Percentiles rank a stretch among this genome's conserved stretches.
Evolutionary conservation across 257 asterid species (phyloP).

Genomic region (Solanum neorickii): DNA sequence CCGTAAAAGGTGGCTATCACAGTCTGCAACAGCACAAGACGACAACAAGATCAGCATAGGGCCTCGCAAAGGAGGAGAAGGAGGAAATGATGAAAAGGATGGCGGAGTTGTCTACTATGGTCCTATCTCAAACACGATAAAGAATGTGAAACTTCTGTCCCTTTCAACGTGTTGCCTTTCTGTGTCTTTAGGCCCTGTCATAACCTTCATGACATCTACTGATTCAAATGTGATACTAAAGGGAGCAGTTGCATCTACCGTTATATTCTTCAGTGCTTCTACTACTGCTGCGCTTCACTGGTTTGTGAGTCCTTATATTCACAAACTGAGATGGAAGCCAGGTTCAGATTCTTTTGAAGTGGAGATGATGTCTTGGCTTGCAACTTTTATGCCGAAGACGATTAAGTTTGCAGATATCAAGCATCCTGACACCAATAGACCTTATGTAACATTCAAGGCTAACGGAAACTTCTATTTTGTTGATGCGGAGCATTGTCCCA

Average conservation of each 20-base stretch:
- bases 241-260: slow-evolving; percentile 90
- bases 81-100: slow-evolving; percentile 34
- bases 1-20: slow-evolving; percentile 43
- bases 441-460: slow-evolving; percentile 81
- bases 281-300: slow-evolving; percentile 90
- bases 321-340: slow-evolving; percentile 87
- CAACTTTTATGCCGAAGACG: slow-evolving; percentile 46
- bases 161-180: slow-evolving; percentile 96
- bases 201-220: slow-evolving; percentile 89
- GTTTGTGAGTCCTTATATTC: slow-evolving; percentile 93
- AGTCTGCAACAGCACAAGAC: slow-evolving; percentile 31
- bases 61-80: slow-evolving; percentile 38
- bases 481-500: slow-evolving; percentile 74
- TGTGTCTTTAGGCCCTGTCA: slow-evolving; percentile 79
- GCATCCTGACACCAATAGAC: slow-evolving; percentile 66
- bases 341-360: slow-evolving; percentile 93
- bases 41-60: slow-evolving; percentile 51
- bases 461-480: slow-evolving; percentile 56
- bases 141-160: slow-evolving; percentile 90
- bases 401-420: slow-evolving; percentile 80
- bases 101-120: slow-evolving; percentile 57
- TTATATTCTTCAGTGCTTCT: slow-evolving; percentile 76
- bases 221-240: slow-evolving; percentile 67
- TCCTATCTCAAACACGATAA: slow-evolving; percentile 75
- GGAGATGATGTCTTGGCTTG: slow-evolving; percentile 92